A percentile compares a stretch with the other conserved stretches of the same genome.
These are phyloP conservation scores for Candida ovalis DNA, from an alignment of 805 yeast species.

Conservation along the genomic window DNA sequence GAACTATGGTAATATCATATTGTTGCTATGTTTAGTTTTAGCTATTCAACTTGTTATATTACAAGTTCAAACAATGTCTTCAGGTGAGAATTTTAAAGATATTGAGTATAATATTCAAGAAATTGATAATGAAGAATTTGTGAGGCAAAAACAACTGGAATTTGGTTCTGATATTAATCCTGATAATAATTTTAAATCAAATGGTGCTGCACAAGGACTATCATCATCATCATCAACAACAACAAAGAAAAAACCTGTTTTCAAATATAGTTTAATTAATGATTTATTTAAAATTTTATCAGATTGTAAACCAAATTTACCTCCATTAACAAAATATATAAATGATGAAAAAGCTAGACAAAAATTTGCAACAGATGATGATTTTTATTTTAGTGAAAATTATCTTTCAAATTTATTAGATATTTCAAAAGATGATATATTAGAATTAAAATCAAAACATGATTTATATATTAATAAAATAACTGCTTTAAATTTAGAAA, in stretches of 20 bases:
- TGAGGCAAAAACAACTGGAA: background rate
- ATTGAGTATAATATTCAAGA: background rate
- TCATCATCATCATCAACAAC: background rate
- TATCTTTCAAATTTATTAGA: slow-evolving; percentile 43
- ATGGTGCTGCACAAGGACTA: too few relatives aligned
- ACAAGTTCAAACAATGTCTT: background rate
- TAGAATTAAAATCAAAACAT: slow-evolving; percentile 19
- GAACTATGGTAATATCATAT: background rate
- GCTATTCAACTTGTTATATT: background rate
- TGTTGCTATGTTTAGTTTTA: background rate
- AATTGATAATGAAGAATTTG: background rate
- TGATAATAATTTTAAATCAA: too few relatives aligned
- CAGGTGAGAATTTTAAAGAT: background rate
- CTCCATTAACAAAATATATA: slow-evolving; percentile 41
- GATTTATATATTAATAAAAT: slow-evolving; percentile 12
- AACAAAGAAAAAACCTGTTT: background rate
- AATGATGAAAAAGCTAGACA: slow-evolving; percentile 40
- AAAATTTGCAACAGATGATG: slow-evolving; percentile 36
- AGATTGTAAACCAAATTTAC: slow-evolving; percentile 32
- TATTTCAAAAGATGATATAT: slow-evolving; percentile 29
- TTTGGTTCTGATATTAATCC: background rate
- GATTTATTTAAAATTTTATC: slow-evolving; percentile 25
- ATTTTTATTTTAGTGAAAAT: slow-evolving; percentile 41
- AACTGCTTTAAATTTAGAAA: slow-evolving; percentile 35
- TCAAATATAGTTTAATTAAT: slow-evolving; percentile 6